Base-by-base conservation (phyloP, 2,329 filamentous ascomycete species). In the Aspergillus aculeatus region DNA sequence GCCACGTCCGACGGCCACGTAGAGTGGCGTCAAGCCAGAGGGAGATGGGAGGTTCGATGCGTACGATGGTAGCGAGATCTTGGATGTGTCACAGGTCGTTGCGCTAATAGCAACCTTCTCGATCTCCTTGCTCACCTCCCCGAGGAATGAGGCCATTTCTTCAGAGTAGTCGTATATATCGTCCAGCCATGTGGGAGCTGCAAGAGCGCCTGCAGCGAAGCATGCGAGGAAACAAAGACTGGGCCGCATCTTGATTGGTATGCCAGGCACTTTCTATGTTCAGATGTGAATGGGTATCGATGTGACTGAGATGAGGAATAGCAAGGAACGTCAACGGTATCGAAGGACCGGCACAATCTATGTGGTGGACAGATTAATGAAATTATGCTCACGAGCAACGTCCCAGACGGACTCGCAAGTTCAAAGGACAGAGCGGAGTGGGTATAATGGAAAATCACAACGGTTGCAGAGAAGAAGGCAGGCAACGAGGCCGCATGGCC, bases 1-100 rank as follows among this genome's bases (percentile, higher is more conserved):
- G 61, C 94, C 94, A 49, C 91, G 88, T 69, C 94, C 94, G 63
- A 97, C 81, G 71, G 89, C 91, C 57, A 97, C 89, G 76, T 96
- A 91, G 71, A 86, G 84, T 54, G 96, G 82, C 3, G 72, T 79
- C 31, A 91, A 80, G 58, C 88, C 89, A 6, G 79, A 66, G 0
- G 85, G 86, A 7, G 81, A 64, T 14, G 89, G 86, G 6, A 96
- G 82, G 16, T 84, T 78, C 6, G 81, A 80, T 50, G 86, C 80
- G 64, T 82, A 85, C 81, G 74, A 64, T 5, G 78, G 78, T 61
- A 77, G 69, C 5, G 61, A 50, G 31, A 71, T 71, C 16, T 66
- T 69, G 62, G 72, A 73, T 21, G 70, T 59, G 60, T 80, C 73
- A 64, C 74, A 78, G 60, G 26, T 67, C 29, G 11, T 64, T 60